These are phyloP conservation scores for Perkinsus chesapeaki DNA, from an alignment of 169 alveolate species.

Conservation along the genomic window DNA sequence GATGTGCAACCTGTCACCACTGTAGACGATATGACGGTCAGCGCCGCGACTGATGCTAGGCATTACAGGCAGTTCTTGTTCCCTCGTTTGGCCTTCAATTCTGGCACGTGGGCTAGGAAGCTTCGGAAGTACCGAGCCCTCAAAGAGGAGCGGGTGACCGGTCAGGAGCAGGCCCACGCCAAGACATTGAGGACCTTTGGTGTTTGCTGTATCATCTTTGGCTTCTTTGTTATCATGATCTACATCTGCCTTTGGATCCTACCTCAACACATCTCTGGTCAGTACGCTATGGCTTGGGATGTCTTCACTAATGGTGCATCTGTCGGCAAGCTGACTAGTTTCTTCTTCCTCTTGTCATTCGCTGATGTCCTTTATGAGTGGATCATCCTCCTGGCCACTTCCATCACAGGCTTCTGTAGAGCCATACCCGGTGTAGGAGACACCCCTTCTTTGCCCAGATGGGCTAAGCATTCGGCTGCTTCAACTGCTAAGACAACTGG, in stretches of 20 bases:
- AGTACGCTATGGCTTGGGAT: background rate
- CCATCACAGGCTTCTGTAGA: background rate
- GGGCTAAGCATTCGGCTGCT: background rate
- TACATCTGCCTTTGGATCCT: background rate
- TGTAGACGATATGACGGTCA: background rate
- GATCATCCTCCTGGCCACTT: background rate
- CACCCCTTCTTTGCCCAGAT: background rate
- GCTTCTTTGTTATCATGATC: background rate
- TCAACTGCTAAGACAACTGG: background rate
- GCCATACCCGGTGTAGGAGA: background rate
- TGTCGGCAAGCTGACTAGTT: background rate
- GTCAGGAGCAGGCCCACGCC: background rate
- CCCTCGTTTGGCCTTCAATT: background rate
- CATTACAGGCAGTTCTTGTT: background rate
- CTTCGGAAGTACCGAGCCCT: background rate
- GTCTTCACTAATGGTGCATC: background rate
- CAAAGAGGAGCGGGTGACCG: background rate
- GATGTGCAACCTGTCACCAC: background rate
- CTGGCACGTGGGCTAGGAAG: background rate
- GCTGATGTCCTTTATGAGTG: background rate
- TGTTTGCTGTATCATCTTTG: background rate
- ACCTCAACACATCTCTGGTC: background rate
- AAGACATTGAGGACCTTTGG: background rate
- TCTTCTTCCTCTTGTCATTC: background rate
- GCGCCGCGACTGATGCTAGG: background rate